These are phyloP conservation scores for Arthrobotrys conoides DNA, from an alignment of 2,329 filamentous ascomycete species.

Conservation along the genomic window DNA sequence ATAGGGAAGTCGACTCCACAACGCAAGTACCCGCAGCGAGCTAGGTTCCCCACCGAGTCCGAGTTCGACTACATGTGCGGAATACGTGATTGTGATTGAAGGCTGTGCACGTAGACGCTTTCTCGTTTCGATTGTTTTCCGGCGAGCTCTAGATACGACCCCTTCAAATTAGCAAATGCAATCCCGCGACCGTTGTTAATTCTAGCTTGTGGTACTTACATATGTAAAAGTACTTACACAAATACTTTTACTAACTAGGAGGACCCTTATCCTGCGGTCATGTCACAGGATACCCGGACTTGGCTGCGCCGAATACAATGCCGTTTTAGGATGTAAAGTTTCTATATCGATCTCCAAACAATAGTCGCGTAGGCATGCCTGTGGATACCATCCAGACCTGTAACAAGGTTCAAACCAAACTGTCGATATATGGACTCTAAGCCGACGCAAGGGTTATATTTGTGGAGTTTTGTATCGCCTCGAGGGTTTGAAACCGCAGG, in stretches of 20 bases:
- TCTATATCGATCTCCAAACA: constrained; percentile 46
- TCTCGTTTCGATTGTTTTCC: constrained; percentile 29
- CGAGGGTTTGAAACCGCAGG: constrained; percentile 45
- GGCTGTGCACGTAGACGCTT: constrained; percentile 51
- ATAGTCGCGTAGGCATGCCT: constrained; percentile 20
- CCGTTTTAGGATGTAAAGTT: constrained; percentile 15
- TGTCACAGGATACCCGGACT: constrained; percentile 21
- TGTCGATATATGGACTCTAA: constrained; percentile 21
- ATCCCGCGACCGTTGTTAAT: too few relatives aligned
- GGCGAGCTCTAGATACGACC: constrained; percentile 14
- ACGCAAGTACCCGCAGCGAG: constrained; percentile 20
- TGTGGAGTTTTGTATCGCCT: constrained; percentile 32
- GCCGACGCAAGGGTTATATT: constrained; percentile 47
- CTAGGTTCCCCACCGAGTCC: neutral
- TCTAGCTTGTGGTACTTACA: neutral
- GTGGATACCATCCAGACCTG: constrained; percentile 25
- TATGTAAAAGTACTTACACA: too few relatives aligned
- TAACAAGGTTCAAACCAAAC: constrained; percentile 18
- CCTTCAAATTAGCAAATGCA: constrained; percentile 28
- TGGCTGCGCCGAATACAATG: constrained; percentile 11
- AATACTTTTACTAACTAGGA: neutral
- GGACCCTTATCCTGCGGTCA: constrained; percentile 37
- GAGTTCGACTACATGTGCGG: too few relatives aligned
- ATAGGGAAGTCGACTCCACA: constrained; percentile 17
- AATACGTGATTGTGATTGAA: neutral